A percentile compares a stretch with the other conserved stretches of the same genome.
Evolutionary conservation across 805 yeast genomes (phyloP).

Genomic region (Monosporozyma aerobia): DNA sequence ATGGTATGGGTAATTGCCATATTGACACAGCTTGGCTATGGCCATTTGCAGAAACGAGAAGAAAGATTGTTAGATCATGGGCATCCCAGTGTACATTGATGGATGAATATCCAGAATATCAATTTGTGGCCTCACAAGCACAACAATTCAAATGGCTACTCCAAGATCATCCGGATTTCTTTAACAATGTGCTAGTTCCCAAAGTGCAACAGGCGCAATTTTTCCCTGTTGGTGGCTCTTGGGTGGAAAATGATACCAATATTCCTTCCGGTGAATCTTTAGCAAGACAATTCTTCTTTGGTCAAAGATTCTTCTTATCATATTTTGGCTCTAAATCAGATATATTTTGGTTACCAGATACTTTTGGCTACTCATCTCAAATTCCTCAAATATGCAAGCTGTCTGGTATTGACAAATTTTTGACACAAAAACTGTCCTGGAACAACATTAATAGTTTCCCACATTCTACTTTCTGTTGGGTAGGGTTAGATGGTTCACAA

Average conservation of each 20-base stretch:
- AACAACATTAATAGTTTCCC: slow-evolving; percentile 91
- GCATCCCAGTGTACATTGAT: slow-evolving; percentile 80
- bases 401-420: slow-evolving; percentile 76
- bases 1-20: slow-evolving; percentile 89
- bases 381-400: slow-evolving; percentile 84
- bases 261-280: slow-evolving; percentile 91
- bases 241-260: slow-evolving; percentile 97
- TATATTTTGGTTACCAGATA: slow-evolving; percentile 93
- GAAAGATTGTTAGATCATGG: slow-evolving; percentile 93
- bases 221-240: slow-evolving; percentile 89
- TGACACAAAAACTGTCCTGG: slow-evolving; percentile 95
- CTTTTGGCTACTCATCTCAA: slow-evolving; percentile 94
- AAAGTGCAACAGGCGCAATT: slow-evolving; percentile 67
- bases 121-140: slow-evolving; percentile 91
- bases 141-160: slow-evolving; percentile 92
- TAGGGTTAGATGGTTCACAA: slow-evolving; percentile 88
- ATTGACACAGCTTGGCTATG: slow-evolving; percentile 98
- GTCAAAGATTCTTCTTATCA: slow-evolving; percentile 75
- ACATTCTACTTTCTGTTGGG: slow-evolving; percentile 87
- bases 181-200: slow-evolving; percentile 45
- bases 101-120: slow-evolving; percentile 84
- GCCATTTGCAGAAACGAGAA: slow-evolving; percentile 96
- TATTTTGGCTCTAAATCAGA: slow-evolving; percentile 70
- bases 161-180: slow-evolving; percentile 77
- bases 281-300: slow-evolving; percentile 78